Evolutionary conservation across 306 rosid species (phyloP).

Genomic region (Cucurbita pepo): DNA sequence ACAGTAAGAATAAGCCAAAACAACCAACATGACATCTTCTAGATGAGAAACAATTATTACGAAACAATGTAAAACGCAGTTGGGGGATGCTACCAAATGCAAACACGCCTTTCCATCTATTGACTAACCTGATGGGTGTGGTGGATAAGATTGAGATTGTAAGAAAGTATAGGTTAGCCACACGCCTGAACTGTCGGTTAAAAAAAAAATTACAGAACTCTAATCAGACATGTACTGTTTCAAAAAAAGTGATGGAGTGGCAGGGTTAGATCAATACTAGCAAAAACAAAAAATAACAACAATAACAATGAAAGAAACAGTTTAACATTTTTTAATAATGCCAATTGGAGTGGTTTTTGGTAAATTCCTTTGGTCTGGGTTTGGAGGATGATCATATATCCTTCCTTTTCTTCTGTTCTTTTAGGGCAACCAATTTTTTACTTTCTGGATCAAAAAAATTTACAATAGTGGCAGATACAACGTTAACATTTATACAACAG

Average conservation of each 20-base stretch:
- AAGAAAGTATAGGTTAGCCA: slow-evolving; percentile 94
- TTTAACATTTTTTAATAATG: not conserved
- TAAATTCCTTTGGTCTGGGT: not conserved
- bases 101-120: not conserved
- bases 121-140: slow-evolving; percentile 69
- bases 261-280: not conserved
- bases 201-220: slow-evolving; percentile 14
- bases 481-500: not conserved
- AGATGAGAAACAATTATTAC: not conserved
- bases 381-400: not conserved
- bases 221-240: slow-evolving; percentile 14
- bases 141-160: slow-evolving; percentile 84
- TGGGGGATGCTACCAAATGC: not conserved
- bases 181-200: slow-evolving; percentile 88
- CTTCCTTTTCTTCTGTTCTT: not conserved
- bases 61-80: not conserved
- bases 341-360: not conserved
- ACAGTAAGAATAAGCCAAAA: not conserved
- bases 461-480: not conserved
- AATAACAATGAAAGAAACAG: not conserved
- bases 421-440: not conserved
- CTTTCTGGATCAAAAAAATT: not conserved
- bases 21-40: not conserved
- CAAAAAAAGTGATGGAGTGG: not conserved
- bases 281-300: not conserved